phyloP scores from a whole-genome alignment of 1,284 basidiomycete genomes.

The Ustilago cynodontis region DNA sequence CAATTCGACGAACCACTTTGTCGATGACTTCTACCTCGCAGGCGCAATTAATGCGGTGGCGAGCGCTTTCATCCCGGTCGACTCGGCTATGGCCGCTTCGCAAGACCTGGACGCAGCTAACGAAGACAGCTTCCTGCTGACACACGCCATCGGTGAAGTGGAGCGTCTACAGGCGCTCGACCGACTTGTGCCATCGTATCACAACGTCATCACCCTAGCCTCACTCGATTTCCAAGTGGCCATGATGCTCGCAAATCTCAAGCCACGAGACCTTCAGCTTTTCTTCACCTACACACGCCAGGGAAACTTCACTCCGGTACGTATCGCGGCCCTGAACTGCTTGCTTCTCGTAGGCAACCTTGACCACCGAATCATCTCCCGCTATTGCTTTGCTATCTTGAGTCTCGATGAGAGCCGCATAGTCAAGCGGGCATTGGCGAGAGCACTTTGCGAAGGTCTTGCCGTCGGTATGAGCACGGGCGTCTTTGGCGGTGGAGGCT shows the following conservation, averaged over 20 bases:
- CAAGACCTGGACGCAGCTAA: slow-evolving; percentile 51
- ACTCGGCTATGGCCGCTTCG: slow-evolving; percentile 46
- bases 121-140: slow-evolving; percentile 60
- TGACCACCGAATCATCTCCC: slow-evolving; percentile 77
- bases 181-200: slow-evolving; percentile 90
- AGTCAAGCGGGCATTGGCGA: slow-evolving; percentile 86
- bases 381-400: slow-evolving; percentile 91
- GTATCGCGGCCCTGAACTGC: slow-evolving; percentile 91
- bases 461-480: slow-evolving; percentile 88
- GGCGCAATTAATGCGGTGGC: slow-evolving; percentile 86
- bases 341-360: slow-evolving; percentile 84
- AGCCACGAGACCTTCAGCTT: slow-evolving; percentile 82
- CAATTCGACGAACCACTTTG: slow-evolving; percentile 91
- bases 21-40: slow-evolving; percentile 91
- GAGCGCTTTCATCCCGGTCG: slow-evolving; percentile 76
- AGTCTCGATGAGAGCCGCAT: slow-evolving; percentile 84
- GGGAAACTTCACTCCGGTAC: slow-evolving; percentile 81
- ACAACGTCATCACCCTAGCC: slow-evolving; percentile 92
- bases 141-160: slow-evolving; percentile 72
- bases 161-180: slow-evolving; percentile 95
- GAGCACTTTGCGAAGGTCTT: slow-evolving; percentile 86
- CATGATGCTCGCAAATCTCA: slow-evolving; percentile 72
- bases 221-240: slow-evolving; percentile 61
- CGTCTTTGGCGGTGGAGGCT: slow-evolving; percentile 76
- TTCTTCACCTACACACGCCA: slow-evolving; percentile 92